Evolutionary conservation across 371 early-diverging fungal species (phyloP).

Genomic region (Phascolomyces articulosus): DNA sequence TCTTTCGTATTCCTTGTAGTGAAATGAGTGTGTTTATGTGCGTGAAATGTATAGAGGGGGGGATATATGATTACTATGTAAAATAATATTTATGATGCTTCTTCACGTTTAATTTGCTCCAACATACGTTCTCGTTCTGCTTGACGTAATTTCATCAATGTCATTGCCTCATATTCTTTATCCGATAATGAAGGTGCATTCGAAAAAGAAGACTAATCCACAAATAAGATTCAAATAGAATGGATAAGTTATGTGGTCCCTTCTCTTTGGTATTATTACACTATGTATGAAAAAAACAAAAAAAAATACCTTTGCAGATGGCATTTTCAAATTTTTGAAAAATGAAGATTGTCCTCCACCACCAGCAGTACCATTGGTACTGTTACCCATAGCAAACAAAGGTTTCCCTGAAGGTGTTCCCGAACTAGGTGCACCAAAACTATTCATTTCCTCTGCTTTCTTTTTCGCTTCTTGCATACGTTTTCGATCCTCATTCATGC

Average conservation of each 20-base stretch:
- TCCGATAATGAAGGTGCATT: conserved; percentile 28
- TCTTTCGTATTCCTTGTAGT: too few species aligned
- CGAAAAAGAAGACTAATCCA: conserved; percentile 18
- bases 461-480: conserved; percentile 33
- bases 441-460: conserved; percentile 14
- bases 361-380: too few species aligned
- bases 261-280: not conserved
- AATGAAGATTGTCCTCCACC: conserved; percentile 25
- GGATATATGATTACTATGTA: not conserved
- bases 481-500: conserved; percentile 32
- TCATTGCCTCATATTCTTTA: conserved; percentile 49
- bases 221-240: not conserved
- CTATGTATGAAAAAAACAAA: not conserved
- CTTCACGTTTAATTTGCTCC: conserved; percentile 1
- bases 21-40: too few species aligned
- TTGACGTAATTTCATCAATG: conserved; percentile 50
- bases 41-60: not conserved
- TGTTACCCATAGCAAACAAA: conserved; percentile 21
- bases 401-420: conserved; percentile 35
- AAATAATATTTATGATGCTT: conserved; percentile 12
- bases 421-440: conserved; percentile 7
- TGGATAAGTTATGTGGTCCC: not conserved
- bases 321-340: conserved; percentile 36
- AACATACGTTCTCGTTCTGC: conserved; percentile 40
- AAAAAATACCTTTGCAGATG: conserved; percentile 24